A percentile compares a stretch with the other conserved stretches of the same genome.
These are phyloP conservation scores for Rubia tinctorum DNA, from an alignment of 305 asterid species.

Conservation along the genomic window DNA sequence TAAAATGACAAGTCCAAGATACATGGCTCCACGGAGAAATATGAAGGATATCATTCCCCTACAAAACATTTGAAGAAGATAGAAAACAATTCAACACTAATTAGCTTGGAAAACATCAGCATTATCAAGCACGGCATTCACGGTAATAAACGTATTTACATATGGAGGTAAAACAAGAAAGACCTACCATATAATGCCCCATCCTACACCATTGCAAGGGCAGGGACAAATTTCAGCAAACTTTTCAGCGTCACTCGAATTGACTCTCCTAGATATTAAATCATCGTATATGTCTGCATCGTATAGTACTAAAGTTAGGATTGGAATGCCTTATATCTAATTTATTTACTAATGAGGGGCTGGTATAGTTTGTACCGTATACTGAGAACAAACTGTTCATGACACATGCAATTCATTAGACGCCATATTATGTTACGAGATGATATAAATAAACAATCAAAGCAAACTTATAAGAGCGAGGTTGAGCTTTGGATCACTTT, in stretches of 20 bases:
- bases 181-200: constrained; percentile 93
- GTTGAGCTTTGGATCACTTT: background rate
- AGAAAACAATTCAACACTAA: background rate
- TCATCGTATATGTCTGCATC: constrained; percentile 94
- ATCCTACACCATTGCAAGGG: constrained; percentile 85
- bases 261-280: constrained; percentile 87
- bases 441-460: constrained; percentile 2
- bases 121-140: background rate
- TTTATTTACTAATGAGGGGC: background rate
- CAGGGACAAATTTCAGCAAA: constrained; percentile 98
- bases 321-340: background rate
- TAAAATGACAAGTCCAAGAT: constrained; percentile 91
- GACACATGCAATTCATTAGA: constrained; percentile 61
- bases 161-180: background rate
- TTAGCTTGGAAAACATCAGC: background rate
- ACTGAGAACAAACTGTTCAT: constrained; percentile 97
- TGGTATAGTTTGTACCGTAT: constrained; percentile 55
- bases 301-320: constrained; percentile 19
- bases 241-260: constrained; percentile 98
- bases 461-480: background rate
- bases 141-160: background rate
- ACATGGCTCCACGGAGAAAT: constrained; percentile 76
- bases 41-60: constrained; percentile 90
- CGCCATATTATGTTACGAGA: constrained; percentile 20
- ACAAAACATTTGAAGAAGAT: constrained; percentile 25